A percentile compares a stretch with the other conserved stretches of the same genome.
phyloP scores from a whole-genome alignment of 1,284 basidiomycete species.

The Microbotryum silenes-acaulis region DNA sequence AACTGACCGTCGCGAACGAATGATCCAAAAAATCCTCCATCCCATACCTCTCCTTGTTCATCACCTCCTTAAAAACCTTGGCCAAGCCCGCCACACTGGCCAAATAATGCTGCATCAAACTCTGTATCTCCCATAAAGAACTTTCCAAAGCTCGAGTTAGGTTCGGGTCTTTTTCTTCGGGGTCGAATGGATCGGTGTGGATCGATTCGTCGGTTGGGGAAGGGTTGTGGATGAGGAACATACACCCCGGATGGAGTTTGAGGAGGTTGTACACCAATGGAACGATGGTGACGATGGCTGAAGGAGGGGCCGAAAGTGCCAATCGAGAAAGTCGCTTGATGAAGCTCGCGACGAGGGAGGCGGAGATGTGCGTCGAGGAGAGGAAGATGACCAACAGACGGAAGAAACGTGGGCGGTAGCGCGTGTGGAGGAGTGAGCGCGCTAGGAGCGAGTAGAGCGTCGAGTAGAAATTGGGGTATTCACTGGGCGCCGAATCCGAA shows the following conservation, averaged over 20 bases:
- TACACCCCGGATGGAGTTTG: slow-evolving; percentile 82
- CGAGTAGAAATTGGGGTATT: slow-evolving; percentile 93
- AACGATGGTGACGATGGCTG: slow-evolving; percentile 80
- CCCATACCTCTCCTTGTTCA: slow-evolving; percentile 80
- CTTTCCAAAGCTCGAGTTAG: slow-evolving; percentile 71
- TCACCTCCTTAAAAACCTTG: slow-evolving; percentile 80
- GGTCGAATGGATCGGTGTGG: slow-evolving; percentile 61
- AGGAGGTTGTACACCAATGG: slow-evolving; percentile 94
- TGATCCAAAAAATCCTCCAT: slow-evolving; percentile 98
- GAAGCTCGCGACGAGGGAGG: slow-evolving; percentile 83
- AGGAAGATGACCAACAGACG: slow-evolving; percentile 83
- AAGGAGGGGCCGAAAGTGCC: slow-evolving; percentile 75
- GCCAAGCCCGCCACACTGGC: slow-evolving; percentile 72
- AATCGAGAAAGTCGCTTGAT: slow-evolving; percentile 82
- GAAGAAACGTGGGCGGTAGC: slow-evolving; percentile 91
- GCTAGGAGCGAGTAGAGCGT: slow-evolving; percentile 86
- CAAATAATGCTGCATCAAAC: slow-evolving; percentile 77
- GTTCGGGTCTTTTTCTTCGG: slow-evolving; percentile 63
- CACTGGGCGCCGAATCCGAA: slow-evolving; percentile 47
- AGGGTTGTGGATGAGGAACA: slow-evolving; percentile 75
- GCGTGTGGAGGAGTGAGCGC: slow-evolving; percentile 77
- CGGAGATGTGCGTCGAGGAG: slow-evolving; percentile 83
- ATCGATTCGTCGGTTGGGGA: not conserved
- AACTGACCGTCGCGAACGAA: slow-evolving; percentile 76
- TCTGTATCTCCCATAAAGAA: slow-evolving; percentile 84